Base-by-base conservation (phyloP, 495 filamentous ascomycete genomes). In the Pseudevernia furfuracea region DNA sequence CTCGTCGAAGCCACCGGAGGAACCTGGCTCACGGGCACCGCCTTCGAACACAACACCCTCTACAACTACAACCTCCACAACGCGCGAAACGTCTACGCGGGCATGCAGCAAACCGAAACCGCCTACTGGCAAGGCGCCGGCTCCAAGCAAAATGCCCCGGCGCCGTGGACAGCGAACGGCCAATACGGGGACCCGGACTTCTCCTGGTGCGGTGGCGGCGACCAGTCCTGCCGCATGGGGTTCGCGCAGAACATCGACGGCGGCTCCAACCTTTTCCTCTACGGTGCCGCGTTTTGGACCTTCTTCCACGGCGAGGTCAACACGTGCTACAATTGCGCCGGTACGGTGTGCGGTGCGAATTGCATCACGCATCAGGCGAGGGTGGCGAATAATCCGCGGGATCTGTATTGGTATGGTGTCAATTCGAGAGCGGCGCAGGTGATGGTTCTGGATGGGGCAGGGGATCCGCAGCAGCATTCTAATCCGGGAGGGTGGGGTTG, bases 231-330 rank as follows among this genome's bases (percentile, higher is more conserved):
- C 63, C 75, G 76, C 41, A 81, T 79, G 63, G 74, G 75, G 1
- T 74, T 74, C 61, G 78, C 74, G 17, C 68, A 74, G 57, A 68
- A 73, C 52, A 74, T 81, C 46, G 60, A 68, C 9, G 67, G 68
- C 15, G 81, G 80, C 1, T 76, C 75, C 15, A 68, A 82, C 59
- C 72, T 87, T 3, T 81, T 79, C 53, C 77, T 83, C 0, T 87
- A 87, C 67, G 82, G 81, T 1, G 75, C 76, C 1, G 79, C 74
- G 25, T 74, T 81, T 59, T 84, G 82, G 81, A 74, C 71, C 1
- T 84, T 82, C 58, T 83, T 79, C 68, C 79, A 83, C 15, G 69
- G 67, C 8, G 43, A 64, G 30, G 23, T 37, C 19, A 36, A 25
- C 12, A 60, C 41, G 19, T 53, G 59, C 36, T 62, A 66, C 19